Base-by-base conservation (phyloP, 768 basidiomycete genomes). In the Butyriboletus loyo region DNA sequence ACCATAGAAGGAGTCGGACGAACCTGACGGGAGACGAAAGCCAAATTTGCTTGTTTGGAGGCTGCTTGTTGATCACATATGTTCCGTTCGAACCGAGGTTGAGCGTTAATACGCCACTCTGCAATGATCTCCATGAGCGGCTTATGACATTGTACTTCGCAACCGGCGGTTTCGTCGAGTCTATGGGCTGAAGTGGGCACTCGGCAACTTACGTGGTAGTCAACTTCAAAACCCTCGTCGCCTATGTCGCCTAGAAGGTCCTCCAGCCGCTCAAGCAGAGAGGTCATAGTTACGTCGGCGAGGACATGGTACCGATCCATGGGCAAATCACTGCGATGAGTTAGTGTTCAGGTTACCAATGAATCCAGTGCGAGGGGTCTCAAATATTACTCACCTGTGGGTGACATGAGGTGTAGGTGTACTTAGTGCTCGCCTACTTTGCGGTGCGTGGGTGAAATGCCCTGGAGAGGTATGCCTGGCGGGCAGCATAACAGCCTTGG, bases 41-140 rank as follows among this genome's bases (percentile, higher is more conserved):
- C 94, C 94, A 97, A 60, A 97, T 96, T 66, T 97, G 94, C 73
- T 92, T 92, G 67, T 97, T 97, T 7, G 94, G 94, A 11, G 94
- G 94, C 66, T 97, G 94, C 75, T 96, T 97, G 72, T 97, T 97
- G 72, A 97, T 86, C 27, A 96, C 94, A 72, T 96, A 97, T 11
- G 89, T 96, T 14, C 92, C 92, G 50, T 84, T 73, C 36, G 77
- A 72, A 28, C 86, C 92, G 15, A 95, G 76, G 44, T 75, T 77
- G 39, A 96, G 80, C 1, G 93, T 97, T 31, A 97, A 68, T 28
- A 97, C 94, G n/a, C 94, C 94, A 62, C 87, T 85, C 94, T 96
- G 67, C 30, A 25, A 53, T 24, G 38, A 54, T 53, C 25, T 34
- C 17, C 50, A 14, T 68, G 13, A 68, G 53, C 15, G 30, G 19